Evolutionary conservation across 1,139 yeast species (phyloP).

Genomic region (Pichia sp.): DNA sequence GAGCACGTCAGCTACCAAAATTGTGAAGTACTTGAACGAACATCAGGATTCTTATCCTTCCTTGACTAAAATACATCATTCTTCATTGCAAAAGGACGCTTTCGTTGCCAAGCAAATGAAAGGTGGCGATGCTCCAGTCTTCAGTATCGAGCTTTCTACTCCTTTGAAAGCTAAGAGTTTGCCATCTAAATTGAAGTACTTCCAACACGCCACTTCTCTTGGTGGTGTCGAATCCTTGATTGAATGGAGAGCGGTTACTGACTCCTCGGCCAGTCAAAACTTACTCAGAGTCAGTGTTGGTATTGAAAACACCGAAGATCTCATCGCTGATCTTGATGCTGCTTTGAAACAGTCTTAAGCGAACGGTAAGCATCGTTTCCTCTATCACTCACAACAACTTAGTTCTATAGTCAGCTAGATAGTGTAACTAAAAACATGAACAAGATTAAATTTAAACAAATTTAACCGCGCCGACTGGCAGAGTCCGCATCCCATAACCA

Average conservation of each 20-base stretch:
- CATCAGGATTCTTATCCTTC: conserved; percentile 46
- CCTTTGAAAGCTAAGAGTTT: conserved; percentile 56
- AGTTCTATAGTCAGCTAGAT: background rate
- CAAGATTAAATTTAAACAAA: too few relatives aligned
- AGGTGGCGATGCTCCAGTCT: conserved; percentile 69
- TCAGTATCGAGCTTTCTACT: conserved; percentile 53
- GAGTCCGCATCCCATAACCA: background rate
- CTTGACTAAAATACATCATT: conserved; percentile 55
- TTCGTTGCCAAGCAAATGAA: conserved; percentile 63
- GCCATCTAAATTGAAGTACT: conserved; percentile 64
- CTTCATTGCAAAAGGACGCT: conserved; percentile 65
- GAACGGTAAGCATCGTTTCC: background rate
- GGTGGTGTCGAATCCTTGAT: conserved; percentile 92
- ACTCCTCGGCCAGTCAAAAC: conserved; percentile 48
- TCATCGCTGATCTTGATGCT: conserved; percentile 57
- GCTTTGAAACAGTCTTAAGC: conserved; percentile 33
- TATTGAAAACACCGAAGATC: conserved; percentile 63
- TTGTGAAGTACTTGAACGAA: conserved; percentile 56
- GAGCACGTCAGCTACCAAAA: conserved; percentile 54
- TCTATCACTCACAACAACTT: background rate
- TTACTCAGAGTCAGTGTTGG: conserved; percentile 76
- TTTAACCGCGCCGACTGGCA: too few relatives aligned
- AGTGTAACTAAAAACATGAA: background rate
- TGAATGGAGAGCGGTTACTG: conserved; percentile 86
- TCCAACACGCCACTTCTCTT: conserved; percentile 86